Evolutionary conservation across 495 filamentous ascomycete species (phyloP).

Genomic region (Penicillium roqueforti): DNA sequence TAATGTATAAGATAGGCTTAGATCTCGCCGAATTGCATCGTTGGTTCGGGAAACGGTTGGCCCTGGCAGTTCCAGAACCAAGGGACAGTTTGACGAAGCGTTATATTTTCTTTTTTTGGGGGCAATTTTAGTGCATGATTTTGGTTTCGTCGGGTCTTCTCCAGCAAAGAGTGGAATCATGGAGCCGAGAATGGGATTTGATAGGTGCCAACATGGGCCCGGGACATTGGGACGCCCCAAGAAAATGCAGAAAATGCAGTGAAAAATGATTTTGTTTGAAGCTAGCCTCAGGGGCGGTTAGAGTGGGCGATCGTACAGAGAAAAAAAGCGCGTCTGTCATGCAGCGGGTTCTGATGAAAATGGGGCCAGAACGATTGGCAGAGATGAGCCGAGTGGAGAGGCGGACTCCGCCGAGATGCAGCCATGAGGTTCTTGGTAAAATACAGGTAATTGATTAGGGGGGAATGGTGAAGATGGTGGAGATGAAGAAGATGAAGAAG

Average conservation of each 20-base stretch:
- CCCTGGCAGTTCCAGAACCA: constrained; percentile 27
- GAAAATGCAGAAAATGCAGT: too few species aligned
- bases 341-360: constrained; percentile 5
- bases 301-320: constrained; percentile 18
- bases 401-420: constrained; percentile 1
- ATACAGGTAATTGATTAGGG: not conserved
- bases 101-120: constrained; percentile 7
- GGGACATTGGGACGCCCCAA: constrained; percentile 35
- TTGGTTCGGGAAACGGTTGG: constrained; percentile 21
- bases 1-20: not conserved
- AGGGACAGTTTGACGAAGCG: constrained; percentile 19
- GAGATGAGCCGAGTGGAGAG: constrained; percentile 1
- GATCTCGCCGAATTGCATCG: not conserved
- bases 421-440: constrained; percentile 2
- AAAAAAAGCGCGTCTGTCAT: constrained; percentile 8
- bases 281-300: constrained; percentile 30
- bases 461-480: too few species aligned
- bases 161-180: constrained; percentile 7
- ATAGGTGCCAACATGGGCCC: constrained; percentile 26
- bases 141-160: constrained; percentile 8
- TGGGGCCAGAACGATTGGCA: constrained; percentile 3
- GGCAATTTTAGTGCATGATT: constrained; percentile 5
- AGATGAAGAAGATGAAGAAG: not conserved
- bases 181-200: constrained; percentile 11
- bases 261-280: constrained; percentile 29